Evolutionary conservation across 768 basidiomycete species (phyloP).

Genomic region (Tephrocybe sp.): DNA sequence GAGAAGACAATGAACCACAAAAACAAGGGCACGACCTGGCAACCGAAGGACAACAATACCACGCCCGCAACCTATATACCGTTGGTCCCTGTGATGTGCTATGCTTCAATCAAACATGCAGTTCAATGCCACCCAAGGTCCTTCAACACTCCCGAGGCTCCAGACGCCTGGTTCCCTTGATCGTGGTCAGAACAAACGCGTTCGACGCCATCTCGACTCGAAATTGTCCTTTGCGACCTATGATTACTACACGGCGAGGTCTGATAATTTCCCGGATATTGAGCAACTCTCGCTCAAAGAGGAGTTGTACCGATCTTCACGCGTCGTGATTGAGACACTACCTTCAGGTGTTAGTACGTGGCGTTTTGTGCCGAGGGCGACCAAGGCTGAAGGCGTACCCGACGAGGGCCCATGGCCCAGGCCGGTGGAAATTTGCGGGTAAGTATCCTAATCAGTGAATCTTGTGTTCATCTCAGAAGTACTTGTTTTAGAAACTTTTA

Average conservation of each 20-base stretch:
- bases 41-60: slow-evolving; percentile 21
- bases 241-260: slow-evolving; percentile 63
- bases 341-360: slow-evolving; percentile 57
- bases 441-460: slow-evolving; percentile 23
- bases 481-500: slow-evolving; percentile 39
- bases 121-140: slow-evolving; percentile 16
- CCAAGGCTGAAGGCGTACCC: slow-evolving; percentile 48
- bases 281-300: slow-evolving; percentile 42
- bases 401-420: slow-evolving; percentile 77
- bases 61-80: slow-evolving; percentile 1
- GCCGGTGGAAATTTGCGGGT: slow-evolving; percentile 68
- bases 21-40: slow-evolving; percentile 10
- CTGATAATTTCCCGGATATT: slow-evolving; percentile 31
- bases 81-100: background rate
- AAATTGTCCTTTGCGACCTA: slow-evolving; percentile 73
- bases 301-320: slow-evolving; percentile 57
- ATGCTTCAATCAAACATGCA: slow-evolving; percentile 4
- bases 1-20: slow-evolving; percentile 1
- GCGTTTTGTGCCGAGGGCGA: slow-evolving; percentile 77
- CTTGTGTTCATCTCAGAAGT: slow-evolving; percentile 9
- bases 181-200: slow-evolving; percentile 53
- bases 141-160: slow-evolving; percentile 16
- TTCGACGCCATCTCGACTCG: slow-evolving; percentile 59
- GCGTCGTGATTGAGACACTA: slow-evolving; percentile 69
- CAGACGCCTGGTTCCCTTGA: slow-evolving; percentile 65